Base-by-base conservation (phyloP, 1,139 yeast genomes). In the Saccharomyces hybrid region DNA sequence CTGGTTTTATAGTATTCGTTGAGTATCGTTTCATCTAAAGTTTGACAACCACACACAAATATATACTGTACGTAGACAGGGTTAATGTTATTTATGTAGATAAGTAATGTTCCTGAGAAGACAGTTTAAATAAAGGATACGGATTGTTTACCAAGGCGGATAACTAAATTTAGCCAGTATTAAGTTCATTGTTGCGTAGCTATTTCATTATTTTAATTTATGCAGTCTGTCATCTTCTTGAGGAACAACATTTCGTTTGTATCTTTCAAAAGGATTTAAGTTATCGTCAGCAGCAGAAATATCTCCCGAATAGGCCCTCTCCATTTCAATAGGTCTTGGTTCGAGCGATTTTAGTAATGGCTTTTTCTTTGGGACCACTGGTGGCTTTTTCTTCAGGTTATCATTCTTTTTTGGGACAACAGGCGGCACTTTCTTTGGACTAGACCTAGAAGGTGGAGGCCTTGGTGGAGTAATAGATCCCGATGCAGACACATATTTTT, bases 241-340 rank as follows among this genome's bases (percentile, higher is more conserved):
- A 1, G 76, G 76, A 13, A 73, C 76, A 5, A 73, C 75, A 41
- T 67, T 66, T 54, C 65, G 71, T 55, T 70, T 56, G 51, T 73
- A 73, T 30, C 66, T 64, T 9, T 64, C 62, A 59, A 73, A 73
- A 31, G 76, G 76, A 53, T 73, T 64, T n/a, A 56, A 59, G n/a
- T 53, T 56, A 53, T 50, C 54, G 23, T 51, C 51, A n/a, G 34
- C 49, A 16, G 50, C 49, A 16, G 28, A 53, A 2, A 49, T 51
- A 6, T 46, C 54, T 34, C 41, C 20, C 6, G 51, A 25, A 14
- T 27, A 44, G 5, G 41, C 9, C 30, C 48, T 51, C 20, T 16
- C 42, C 20, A 47, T 47, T 27, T 52, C 47, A 49, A 26, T 56
- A 13, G 14, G 55, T 41, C 42, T 41, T 34, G 25, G 28, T 23